These are phyloP conservation scores for Simplicillium sp. DNA, from an alignment of 2,329 filamentous ascomycete genomes.

Conservation along the genomic window DNA sequence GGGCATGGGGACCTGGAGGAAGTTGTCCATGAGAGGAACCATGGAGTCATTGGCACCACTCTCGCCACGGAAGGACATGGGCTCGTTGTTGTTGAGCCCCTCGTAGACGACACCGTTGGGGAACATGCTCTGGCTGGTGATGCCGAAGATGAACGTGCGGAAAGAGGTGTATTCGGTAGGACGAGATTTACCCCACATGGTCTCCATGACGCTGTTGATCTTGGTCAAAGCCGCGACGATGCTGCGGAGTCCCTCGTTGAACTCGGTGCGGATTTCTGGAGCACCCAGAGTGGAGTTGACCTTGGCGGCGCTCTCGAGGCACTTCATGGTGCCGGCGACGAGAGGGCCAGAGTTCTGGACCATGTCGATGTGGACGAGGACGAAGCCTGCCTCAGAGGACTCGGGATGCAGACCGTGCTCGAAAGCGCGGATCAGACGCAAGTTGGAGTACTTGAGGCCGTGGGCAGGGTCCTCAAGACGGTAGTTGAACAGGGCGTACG, in stretches of 20 bases:
- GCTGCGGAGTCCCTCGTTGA: constrained; percentile 55
- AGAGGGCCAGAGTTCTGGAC: constrained; percentile 75
- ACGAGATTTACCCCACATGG: constrained; percentile 85
- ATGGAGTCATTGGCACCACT: constrained; percentile 93
- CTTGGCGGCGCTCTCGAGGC: constrained; percentile 44
- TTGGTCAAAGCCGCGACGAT: constrained; percentile 51
- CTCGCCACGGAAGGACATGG: constrained; percentile 80
- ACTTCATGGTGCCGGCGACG: constrained; percentile 60
- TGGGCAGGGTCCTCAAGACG: constrained; percentile 43
- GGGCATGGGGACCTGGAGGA: constrained; percentile 81
- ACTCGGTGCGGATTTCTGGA: constrained; percentile 34
- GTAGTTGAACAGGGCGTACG: constrained; percentile 62
- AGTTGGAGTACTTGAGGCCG: constrained; percentile 54
- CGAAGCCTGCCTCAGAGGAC: constrained; percentile 89
- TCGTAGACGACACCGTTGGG: constrained; percentile 85
- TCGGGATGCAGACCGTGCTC: constrained; percentile 78
- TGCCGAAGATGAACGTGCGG: constrained; percentile 95
- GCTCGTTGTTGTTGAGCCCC: constrained; percentile 61
- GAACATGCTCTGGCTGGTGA: constrained; percentile 90
- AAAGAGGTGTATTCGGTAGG: constrained; percentile 80
- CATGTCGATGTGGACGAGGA: constrained; percentile 95
- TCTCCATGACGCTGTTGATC: constrained; percentile 75
- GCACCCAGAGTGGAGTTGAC: constrained; percentile 16
- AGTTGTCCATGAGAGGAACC: constrained; percentile 80
- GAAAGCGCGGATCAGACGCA: constrained; percentile 83